These are phyloP conservation scores for Knufia petricola DNA, from an alignment of 2,329 filamentous ascomycete species.

Conservation along the genomic window DNA sequence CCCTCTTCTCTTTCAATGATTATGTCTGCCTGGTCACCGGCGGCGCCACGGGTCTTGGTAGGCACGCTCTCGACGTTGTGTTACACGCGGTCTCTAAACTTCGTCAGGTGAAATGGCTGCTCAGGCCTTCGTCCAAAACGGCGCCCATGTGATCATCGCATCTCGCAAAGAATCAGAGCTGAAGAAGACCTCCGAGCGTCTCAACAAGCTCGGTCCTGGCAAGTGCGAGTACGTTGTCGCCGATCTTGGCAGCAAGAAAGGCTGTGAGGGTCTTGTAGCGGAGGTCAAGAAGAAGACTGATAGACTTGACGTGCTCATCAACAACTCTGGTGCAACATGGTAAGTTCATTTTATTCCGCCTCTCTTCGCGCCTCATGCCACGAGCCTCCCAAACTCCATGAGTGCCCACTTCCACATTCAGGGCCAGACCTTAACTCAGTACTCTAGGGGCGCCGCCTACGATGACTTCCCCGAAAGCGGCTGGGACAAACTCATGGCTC, in stretches of 20 bases:
- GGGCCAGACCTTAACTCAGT: slow-evolving; percentile 4
- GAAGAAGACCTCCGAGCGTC: slow-evolving; percentile 36
- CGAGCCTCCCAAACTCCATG: neutral
- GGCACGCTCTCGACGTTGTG: neutral
- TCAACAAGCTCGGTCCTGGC: slow-evolving; percentile 44
- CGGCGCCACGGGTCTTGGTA: slow-evolving; percentile 25
- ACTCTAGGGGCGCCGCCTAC: slow-evolving; percentile 41
- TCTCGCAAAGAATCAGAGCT: slow-evolving; percentile 43
- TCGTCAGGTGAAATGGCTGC: slow-evolving; percentile 40
- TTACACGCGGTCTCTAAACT: neutral
- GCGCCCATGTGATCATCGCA: slow-evolving; percentile 45
- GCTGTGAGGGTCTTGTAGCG: slow-evolving; percentile 39
- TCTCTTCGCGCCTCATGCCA: too few species aligned
- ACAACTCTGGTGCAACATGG: slow-evolving; percentile 47
- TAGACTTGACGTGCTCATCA: slow-evolving; percentile 40
- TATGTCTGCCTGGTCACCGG: slow-evolving; percentile 27
- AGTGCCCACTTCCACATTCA: neutral
- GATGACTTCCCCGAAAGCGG: slow-evolving; percentile 49
- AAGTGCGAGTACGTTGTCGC: slow-evolving; percentile 43
- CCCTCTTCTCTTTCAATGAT: slow-evolving; percentile 25
- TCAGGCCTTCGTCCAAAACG: slow-evolving; percentile 44
- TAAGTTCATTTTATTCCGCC: neutral
- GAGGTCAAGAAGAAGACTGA: slow-evolving; percentile 38
- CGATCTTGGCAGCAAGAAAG: slow-evolving; percentile 44
- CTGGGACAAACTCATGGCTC: slow-evolving; percentile 48